Conservation (phyloP, 2,329 filamentous ascomycete genomes). For the Aspergillus phoenicis region DNA sequence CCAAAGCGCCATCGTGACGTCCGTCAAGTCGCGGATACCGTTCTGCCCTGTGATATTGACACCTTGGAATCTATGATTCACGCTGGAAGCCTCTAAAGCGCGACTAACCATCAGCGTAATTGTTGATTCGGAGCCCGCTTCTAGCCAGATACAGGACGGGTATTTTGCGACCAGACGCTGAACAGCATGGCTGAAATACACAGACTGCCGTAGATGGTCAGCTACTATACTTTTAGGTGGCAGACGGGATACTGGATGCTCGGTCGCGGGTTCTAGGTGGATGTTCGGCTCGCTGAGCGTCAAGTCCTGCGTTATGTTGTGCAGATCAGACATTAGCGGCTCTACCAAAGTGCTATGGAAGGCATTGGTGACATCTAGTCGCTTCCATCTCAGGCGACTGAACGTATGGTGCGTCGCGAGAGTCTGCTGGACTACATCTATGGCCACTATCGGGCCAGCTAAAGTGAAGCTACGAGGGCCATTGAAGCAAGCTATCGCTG, state of each 20-base stretch:
- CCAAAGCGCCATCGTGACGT: constrained; percentile 44
- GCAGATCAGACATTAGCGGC: constrained; percentile 31
- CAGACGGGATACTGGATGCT: not conserved
- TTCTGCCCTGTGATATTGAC: constrained; percentile 17
- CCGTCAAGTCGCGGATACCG: constrained; percentile 24
- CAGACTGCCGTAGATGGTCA: constrained; percentile 41
- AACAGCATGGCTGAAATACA: constrained; percentile 51
- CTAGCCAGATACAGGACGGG: constrained; percentile 36
- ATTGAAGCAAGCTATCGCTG: constrained; percentile 33
- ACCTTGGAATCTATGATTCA: constrained; percentile 21
- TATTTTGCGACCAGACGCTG: constrained; percentile 35
- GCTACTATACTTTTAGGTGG: constrained; percentile 7
- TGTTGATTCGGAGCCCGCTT: constrained; percentile 45
- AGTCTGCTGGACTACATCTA: constrained; percentile 19
- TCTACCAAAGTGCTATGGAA: constrained; percentile 53
- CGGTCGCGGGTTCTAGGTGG: constrained; percentile 24
- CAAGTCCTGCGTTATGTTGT: constrained; percentile 30
- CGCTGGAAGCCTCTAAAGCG: constrained; percentile 21
- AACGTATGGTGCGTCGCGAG: not conserved
- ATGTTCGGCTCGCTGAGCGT: constrained; percentile 37
- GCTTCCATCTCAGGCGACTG: constrained; percentile 34
- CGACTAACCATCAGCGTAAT: constrained; percentile 38
- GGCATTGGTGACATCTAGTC: constrained; percentile 50
- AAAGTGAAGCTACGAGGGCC: constrained; percentile 25
- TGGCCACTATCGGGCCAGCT: constrained; percentile 21